These are phyloP conservation scores for Parasarocladium wereldwijsianum DNA, from an alignment of 2,329 filamentous ascomycete species.

Conservation along the genomic window DNA sequence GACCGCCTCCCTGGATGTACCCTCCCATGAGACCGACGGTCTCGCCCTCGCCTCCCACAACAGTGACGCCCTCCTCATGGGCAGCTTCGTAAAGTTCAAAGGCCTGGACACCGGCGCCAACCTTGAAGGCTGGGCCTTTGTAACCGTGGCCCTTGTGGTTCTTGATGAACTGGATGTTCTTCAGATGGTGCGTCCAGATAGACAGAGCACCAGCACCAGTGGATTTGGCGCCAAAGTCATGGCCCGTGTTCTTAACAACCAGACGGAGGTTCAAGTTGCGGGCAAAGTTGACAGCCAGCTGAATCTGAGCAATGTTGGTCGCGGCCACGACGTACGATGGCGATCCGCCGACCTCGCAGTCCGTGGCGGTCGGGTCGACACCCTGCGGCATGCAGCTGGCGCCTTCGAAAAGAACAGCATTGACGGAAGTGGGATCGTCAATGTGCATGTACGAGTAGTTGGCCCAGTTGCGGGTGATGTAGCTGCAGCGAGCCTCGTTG, in stretches of 20 bases:
- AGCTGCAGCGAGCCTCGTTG: conserved; percentile 15
- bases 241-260: conserved; percentile 37
- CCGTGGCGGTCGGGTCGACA: background rate
- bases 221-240: conserved; percentile 41
- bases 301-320: conserved; percentile 1
- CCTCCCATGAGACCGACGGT: conserved; percentile 42
- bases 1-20: conserved; percentile 46
- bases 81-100: conserved; percentile 31
- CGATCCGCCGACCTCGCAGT: background rate
- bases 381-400: background rate
- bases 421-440: background rate
- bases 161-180: conserved; percentile 16
- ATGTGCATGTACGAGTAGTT: conserved; percentile 1
- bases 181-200: conserved; percentile 38
- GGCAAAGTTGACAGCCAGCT: conserved; percentile 24
- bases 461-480: conserved; percentile 9
- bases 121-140: conserved; percentile 33
- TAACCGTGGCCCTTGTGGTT: conserved; percentile 24
- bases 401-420: background rate
- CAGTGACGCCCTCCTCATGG: conserved; percentile 25
- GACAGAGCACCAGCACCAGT: conserved; percentile 44
- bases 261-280: conserved; percentile 30
- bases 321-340: background rate
- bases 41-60: conserved; percentile 39
- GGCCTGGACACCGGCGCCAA: conserved; percentile 37